Evolutionary conservation across 2,329 filamentous ascomycete species (phyloP), one percentile per base, ranked within the genome.

Genomic region (Aspergillus costaricaensis): DNA sequence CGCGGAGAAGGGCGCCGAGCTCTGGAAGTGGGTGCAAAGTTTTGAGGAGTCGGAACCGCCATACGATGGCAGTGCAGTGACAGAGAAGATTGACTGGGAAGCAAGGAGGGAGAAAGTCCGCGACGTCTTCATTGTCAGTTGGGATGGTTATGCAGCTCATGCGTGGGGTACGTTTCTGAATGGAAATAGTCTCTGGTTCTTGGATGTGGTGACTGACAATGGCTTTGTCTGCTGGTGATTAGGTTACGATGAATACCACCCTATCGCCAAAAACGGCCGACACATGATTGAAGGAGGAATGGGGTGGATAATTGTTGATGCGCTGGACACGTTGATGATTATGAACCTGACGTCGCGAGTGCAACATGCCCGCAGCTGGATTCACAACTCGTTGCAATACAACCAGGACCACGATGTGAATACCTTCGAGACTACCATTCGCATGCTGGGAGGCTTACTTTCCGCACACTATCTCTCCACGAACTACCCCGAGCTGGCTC

Each of bases 241-340:
- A 75, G 70, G 72, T 38, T 67, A 69, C 69, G 95, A 99, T 74
- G 89, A 95, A 76, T 99, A 91, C 74, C 87, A 91, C 68, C 95
- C 95, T 1, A 79, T 94, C 27, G 87, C 90, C 5, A 95, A 95
- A 74, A 86, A 80, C 17, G 91, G 92, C 53, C 83, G 82, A 55
- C 88, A 95, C 69, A 98, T 99, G 94, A 88, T 92, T 6, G 84
- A 89, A 3, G 88, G 91, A 63, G 95, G 94, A 25, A 84, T 99
- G 77, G 95, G 95, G 30, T 99, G 96, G 95, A 98, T 98, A 71
- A 97, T 99, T 63, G 89, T 99, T 59, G 95, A 99, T 79, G 88
- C 94, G 12, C 81, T 99, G 64, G 95, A 99, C 76, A 99, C 95
- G 0, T 86, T 98, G 83, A 99, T 99, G 80, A 82, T 99, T 62